These are phyloP conservation scores for Fusarium newnesense DNA, from an alignment of 2,329 filamentous ascomycete species.

Conservation along the genomic window DNA sequence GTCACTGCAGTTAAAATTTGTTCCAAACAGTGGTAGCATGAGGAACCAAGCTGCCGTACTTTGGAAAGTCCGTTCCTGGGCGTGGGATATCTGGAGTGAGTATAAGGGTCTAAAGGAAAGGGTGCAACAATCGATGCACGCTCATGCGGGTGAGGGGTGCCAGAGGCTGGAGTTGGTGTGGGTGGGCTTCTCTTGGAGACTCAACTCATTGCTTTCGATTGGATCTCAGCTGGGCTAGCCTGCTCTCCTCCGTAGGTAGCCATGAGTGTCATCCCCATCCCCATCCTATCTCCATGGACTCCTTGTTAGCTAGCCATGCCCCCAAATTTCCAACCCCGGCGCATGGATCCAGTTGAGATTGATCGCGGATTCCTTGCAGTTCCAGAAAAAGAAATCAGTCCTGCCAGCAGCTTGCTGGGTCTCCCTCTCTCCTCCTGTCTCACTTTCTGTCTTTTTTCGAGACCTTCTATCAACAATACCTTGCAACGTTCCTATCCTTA, in stretches of 20 bases:
- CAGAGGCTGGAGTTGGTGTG: slow-evolving; percentile 30
- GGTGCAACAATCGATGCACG: slow-evolving; percentile 21
- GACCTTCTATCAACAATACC: not conserved
- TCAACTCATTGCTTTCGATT: slow-evolving; percentile 22
- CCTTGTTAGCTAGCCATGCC: slow-evolving; percentile 21
- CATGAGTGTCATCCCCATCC: slow-evolving; percentile 23
- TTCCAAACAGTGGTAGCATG: not conserved
- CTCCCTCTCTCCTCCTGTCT: not conserved
- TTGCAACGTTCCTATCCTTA: slow-evolving; percentile 5
- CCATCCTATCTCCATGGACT: slow-evolving; percentile 35
- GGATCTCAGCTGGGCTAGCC: slow-evolving; percentile 14
- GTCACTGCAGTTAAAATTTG: not conserved
- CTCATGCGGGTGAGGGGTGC: slow-evolving; percentile 1
- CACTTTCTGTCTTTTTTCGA: not conserved
- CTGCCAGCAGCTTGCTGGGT: slow-evolving; percentile 4
- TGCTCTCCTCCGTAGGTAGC: slow-evolving; percentile 8
- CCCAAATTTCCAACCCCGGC: slow-evolving; percentile 35
- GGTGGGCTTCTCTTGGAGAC: slow-evolving; percentile 22
- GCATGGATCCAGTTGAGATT: slow-evolving; percentile 25
- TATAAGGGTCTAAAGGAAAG: slow-evolving; percentile 4
- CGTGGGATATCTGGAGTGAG: slow-evolving; percentile 22
- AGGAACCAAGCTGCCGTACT: not conserved
- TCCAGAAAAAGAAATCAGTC: slow-evolving; percentile 21
- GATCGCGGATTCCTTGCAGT: slow-evolving; percentile 28
- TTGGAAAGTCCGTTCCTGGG: slow-evolving; percentile 19